phyloP scores from a whole-genome alignment of 192 early-diverging fungal species.

The Dissophora ornata region DNA sequence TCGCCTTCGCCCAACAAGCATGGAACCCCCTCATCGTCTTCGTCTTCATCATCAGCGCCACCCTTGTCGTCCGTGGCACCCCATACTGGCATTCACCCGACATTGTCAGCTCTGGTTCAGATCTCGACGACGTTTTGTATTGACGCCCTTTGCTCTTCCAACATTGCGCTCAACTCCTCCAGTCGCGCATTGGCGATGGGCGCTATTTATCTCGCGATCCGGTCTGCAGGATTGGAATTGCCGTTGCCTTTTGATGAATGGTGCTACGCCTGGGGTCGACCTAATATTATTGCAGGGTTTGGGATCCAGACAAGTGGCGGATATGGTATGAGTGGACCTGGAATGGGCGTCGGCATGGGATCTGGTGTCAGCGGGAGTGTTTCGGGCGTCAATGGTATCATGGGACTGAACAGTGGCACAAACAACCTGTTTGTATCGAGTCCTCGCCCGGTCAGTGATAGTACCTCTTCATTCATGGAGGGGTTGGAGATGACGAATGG shows the following conservation, averaged over 20 bases:
- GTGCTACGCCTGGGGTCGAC: conserved; percentile 52
- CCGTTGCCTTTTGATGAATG: conserved; percentile 49
- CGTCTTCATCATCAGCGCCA: background rate
- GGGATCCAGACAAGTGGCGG: conserved; percentile 19
- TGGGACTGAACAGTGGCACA: conserved; percentile 31
- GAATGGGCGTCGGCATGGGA: background rate
- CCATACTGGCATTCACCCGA: conserved; percentile 47
- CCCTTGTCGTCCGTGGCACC: conserved; percentile 9
- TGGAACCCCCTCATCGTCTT: conserved; percentile 30
- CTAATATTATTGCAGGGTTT: conserved; percentile 38
- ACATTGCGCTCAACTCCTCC: conserved; percentile 41
- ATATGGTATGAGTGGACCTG: too few species aligned
- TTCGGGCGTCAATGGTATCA: conserved; percentile 33
- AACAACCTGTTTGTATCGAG: conserved; percentile 46
- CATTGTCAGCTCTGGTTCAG: conserved; percentile 45
- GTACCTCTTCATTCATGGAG: conserved; percentile 25
- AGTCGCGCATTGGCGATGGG: conserved; percentile 52
- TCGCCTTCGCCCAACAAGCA: conserved; percentile 25
- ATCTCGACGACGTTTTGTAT: conserved; percentile 53
- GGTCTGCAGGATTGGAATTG: conserved; percentile 42
- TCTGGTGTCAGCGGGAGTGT: conserved; percentile 11
- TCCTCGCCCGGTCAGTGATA: conserved; percentile 32
- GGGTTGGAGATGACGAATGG: conserved; percentile 21
- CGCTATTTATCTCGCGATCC: conserved; percentile 41
- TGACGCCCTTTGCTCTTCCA: conserved; percentile 41